Conservation (phyloP, 768 basidiomycete species). For the Auricularia sp. region DNA sequence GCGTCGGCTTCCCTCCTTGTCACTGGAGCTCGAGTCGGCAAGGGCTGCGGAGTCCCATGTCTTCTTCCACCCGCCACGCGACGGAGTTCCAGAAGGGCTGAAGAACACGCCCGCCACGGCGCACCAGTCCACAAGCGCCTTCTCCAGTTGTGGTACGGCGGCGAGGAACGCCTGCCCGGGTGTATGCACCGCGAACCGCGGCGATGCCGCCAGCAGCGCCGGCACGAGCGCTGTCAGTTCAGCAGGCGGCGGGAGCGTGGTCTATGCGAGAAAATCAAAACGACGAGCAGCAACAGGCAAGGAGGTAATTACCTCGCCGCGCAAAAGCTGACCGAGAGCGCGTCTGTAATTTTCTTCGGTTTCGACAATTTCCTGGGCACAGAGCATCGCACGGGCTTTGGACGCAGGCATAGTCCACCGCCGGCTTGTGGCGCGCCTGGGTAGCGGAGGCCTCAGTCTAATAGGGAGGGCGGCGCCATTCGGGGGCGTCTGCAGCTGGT, state of each 20-base stretch:
- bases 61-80: too few relatives aligned
- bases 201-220: background rate
- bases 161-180: slow-evolving; percentile 36
- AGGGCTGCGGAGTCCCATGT: too few relatives aligned
- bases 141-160: slow-evolving; percentile 41
- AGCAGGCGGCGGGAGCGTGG: background rate
- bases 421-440: background rate
- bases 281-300: too few relatives aligned
- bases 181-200: background rate
- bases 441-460: background rate
- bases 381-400: background rate
- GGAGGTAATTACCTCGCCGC: background rate
- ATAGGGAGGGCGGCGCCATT: background rate
- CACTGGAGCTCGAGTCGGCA: too few relatives aligned
- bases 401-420: background rate
- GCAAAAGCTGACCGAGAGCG: background rate
- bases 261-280: background rate
- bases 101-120: slow-evolving; percentile 39
- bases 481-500: background rate
- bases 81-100: background rate
- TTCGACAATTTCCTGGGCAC: background rate
- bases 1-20: background rate
- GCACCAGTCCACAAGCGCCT: slow-evolving; percentile 48
- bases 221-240: background rate
- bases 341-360: background rate